Percentiles rank a stretch among this genome's conserved stretches.
Conservation (phyloP, 148 eudicot species). For the Vaccinium vitisidaea region DNA sequence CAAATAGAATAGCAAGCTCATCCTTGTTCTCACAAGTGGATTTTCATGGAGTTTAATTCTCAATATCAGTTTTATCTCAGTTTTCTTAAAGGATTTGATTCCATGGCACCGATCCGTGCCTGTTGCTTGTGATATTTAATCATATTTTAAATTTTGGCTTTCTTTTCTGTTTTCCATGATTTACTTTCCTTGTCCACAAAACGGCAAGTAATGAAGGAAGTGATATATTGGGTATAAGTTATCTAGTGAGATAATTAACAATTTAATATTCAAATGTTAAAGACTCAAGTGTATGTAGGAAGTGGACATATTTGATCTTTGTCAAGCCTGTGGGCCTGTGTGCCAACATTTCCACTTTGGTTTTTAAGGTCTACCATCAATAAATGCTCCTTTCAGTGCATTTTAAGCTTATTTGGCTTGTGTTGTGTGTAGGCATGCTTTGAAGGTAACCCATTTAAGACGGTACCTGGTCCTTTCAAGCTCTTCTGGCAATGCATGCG, state of each 20-base stretch:
- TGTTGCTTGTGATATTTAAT: neutral
- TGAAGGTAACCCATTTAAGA: conserved; percentile 93
- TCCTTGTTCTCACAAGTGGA: neutral
- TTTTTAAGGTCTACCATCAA: neutral
- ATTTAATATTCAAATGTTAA: neutral
- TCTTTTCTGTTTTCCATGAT: neutral
- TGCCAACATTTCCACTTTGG: neutral
- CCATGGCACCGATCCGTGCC: neutral
- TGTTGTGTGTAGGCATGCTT: conserved; percentile 66
- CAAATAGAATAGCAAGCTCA: neutral
- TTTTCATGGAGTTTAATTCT: neutral
- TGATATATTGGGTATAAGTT: neutral
- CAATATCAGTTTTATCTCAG: neutral
- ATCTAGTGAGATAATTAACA: neutral
- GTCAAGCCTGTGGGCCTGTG: neutral
- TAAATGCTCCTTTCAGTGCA: neutral
- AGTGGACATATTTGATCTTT: neutral
- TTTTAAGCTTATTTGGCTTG: neutral
- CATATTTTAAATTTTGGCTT: neutral
- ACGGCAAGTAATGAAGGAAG: neutral
- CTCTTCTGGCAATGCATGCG: conserved; percentile 94
- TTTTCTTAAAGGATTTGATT: neutral
- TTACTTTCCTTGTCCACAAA: too few relatives aligned
- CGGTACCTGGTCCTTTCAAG: conserved; percentile 89
- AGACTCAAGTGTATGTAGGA: neutral